These are phyloP conservation scores for Clonostachys solani DNA, from an alignment of 2,329 filamentous ascomycete genomes.

Conservation along the genomic window DNA sequence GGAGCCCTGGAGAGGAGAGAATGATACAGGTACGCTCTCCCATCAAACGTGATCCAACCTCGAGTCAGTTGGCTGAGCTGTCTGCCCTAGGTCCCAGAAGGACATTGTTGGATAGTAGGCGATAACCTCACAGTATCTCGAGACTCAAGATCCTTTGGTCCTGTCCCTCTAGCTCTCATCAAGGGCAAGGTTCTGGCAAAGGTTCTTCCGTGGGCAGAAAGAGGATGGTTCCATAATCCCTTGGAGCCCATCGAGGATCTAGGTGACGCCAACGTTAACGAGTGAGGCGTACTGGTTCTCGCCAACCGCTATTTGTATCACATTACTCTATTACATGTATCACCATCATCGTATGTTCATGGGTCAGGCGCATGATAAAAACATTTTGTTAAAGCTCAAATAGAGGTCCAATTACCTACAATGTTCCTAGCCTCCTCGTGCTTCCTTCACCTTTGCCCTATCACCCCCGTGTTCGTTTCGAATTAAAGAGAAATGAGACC, in stretches of 20 bases:
- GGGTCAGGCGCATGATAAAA: too few relatives aligned
- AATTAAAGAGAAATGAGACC: conserved; percentile 1
- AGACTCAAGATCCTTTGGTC: conserved; percentile 84
- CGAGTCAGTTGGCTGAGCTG: neutral
- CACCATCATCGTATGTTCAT: too few relatives aligned
- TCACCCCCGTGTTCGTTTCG: conserved; percentile 3
- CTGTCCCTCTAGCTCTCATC: conserved; percentile 79
- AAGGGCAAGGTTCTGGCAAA: conserved; percentile 75
- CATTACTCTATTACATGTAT: too few relatives aligned
- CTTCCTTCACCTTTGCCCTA: conserved; percentile 1
- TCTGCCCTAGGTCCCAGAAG: conserved; percentile 70
- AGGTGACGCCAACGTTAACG: too few relatives aligned
- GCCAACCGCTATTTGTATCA: too few relatives aligned
- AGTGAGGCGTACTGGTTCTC: too few relatives aligned
- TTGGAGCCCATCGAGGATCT: conserved; percentile 23
- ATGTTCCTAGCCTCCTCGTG: conserved; percentile 9
- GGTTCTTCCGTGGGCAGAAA: conserved; percentile 46
- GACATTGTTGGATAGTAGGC: conserved; percentile 87
- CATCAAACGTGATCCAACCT: neutral
- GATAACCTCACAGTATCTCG: conserved; percentile 82
- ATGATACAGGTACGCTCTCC: conserved; percentile 61
- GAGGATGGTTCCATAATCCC: conserved; percentile 43
- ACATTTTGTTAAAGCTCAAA: too few relatives aligned
- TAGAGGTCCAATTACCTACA: neutral
- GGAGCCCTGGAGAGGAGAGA: conserved; percentile 31